A percentile compares a stretch with the other conserved stretches of the same genome.
Conservation (phyloP, 2,329 filamentous ascomycete genomes). For the Acrodontium crateriforme region DNA sequence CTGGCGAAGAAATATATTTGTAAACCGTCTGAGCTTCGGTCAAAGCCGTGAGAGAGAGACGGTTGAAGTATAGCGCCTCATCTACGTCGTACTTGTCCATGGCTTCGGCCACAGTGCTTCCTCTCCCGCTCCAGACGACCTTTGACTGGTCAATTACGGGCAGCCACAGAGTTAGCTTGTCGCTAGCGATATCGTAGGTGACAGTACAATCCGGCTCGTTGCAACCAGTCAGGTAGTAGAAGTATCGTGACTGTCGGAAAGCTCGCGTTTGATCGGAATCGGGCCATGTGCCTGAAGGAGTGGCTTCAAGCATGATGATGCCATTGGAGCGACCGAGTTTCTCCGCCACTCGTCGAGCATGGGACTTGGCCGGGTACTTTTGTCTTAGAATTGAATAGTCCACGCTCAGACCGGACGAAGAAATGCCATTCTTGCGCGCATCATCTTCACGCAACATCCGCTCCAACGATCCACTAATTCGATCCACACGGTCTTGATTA, state of each 20-base stretch:
- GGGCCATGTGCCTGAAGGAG: constrained; percentile 16
- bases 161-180: constrained; percentile 74
- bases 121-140: constrained; percentile 88
- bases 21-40: not conserved
- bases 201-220: constrained; percentile 66
- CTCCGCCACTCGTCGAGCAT: constrained; percentile 67
- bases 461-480: too few relatives aligned
- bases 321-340: constrained; percentile 53
- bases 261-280: constrained; percentile 73
- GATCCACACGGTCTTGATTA: too few relatives aligned
- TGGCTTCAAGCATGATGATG: constrained; percentile 69
- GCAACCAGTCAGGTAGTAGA: constrained; percentile 89
- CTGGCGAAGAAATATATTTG: not conserved
- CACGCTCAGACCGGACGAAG: too few relatives aligned
- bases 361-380: constrained; percentile 71
- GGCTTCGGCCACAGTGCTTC: constrained; percentile 63
- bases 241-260: constrained; percentile 68
- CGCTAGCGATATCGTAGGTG: constrained; percentile 62
- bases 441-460: too few relatives aligned
- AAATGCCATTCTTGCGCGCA: too few relatives aligned
- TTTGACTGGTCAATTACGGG: constrained; percentile 76
- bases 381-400: too few relatives aligned
- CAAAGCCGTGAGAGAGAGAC: not conserved
- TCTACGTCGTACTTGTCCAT: constrained; percentile 67
- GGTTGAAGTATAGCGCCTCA: constrained; percentile 38